Base-by-base conservation (phyloP, 306 rosid species). In the Aeschynomene evenia region DNA sequence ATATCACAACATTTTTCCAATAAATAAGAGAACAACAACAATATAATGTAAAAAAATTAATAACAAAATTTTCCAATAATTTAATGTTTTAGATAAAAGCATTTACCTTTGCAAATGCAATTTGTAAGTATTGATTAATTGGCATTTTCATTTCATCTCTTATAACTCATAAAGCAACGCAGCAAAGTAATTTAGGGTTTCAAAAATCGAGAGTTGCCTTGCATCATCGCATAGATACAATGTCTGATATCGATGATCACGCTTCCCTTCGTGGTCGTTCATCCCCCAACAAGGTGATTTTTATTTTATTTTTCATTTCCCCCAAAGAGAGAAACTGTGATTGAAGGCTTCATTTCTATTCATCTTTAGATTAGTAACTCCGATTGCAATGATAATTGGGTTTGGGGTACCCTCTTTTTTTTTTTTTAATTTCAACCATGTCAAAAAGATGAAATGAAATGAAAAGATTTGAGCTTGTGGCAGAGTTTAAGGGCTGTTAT, bases 191-290 rank as follows among this genome's bases (percentile, higher is more conserved):
- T 61, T 80, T 75, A 60, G 80, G 75, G 81, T 73, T 70, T 81
- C 80, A 15, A 54, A 50, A 54, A 75, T 63, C 34, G 52, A 29
- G 7, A 74, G 75, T 79, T 43, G 18, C 49, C 22, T 9, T 43
- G 1, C 31, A 16, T 72, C 63, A 1, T 12, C n/a, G n/a, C n/a
- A n/a, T n/a, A n/a, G n/a, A 31, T 52, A n/a, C 79, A 64, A 85
- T 89, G 96, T 86, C 96, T 20, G 88, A 88, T 75, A 66, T 21
- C 40, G 84, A 82, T 28, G 79, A 77, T 56, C 57, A 61, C 58
- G 54, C 66, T 6, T 49, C 82, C 67, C 10, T 33, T 73, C 85
- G 54, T 5, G 76, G 57, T 12, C 66, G 57, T 68, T 74, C 81
- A 19, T 74, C 81, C 34, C 81, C 83, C 73, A 69, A 79, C 4